Base-by-base conservation (phyloP, 192 early-diverging fungal species). In the Coemansia sp. region DNA sequence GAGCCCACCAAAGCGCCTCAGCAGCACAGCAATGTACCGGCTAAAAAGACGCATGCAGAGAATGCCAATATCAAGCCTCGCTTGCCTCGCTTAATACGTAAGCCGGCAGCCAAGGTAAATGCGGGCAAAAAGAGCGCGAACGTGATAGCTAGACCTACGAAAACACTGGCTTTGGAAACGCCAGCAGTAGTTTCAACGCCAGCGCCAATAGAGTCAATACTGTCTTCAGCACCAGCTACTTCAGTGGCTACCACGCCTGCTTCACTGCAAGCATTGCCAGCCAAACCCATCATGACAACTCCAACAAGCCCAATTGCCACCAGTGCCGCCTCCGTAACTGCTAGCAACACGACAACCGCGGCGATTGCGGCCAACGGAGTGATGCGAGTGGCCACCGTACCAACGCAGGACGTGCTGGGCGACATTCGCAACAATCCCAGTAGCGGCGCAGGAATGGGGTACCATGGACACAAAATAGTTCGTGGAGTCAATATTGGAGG, bases 401-500 rank as follows among this genome's bases (percentile, higher is more conserved):
- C 45, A n/a, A 45, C 42, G 18, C 72, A 56, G 28, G 51, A 60
- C 21, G 54, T 64, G 15, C 23, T 21, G 20, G 62, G 54, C 16
- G 53, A 76, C 14, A 47, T 76, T 7, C 44, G 73, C 18, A 64
- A 69, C 32, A 45, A 66, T 34, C 73, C 73, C 4, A 52, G 53
- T 40, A 54, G 60, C 38, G 62, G 72, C 31, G 36, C 47, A 11
- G 31, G 55, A 15, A 76, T 69, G 73, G 47, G 58, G 11, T 76
- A 76, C 41, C 73, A 69, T 26, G 73, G 73, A 0, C 66, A 69
- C 55, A 58, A 48, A 31, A 52, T 76, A 6, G 60, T 81, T 11
- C 82, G 81, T 37, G 83, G 83, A 15, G 74, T 80, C 6, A 84
- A 84, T 39, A 69, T 84, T 20, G 83, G 83, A 28, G 82, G 82